These are phyloP conservation scores for Adenanthera pavonina DNA, from an alignment of 306 rosid species.

Conservation along the genomic window DNA sequence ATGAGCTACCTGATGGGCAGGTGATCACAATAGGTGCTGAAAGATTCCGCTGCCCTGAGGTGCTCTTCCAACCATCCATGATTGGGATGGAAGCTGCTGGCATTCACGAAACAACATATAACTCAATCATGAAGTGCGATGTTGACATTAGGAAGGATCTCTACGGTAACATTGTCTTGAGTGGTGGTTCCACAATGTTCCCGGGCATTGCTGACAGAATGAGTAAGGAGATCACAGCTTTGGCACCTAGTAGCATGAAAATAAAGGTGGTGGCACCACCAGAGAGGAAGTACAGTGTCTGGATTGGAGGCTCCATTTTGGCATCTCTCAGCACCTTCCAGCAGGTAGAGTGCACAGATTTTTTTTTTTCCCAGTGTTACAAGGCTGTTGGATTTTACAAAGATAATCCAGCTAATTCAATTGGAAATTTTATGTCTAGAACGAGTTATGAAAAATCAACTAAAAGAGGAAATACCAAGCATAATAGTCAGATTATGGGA, in stretches of 20 bases:
- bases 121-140: conserved; percentile 98
- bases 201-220: conserved; percentile 98
- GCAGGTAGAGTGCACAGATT: conserved; percentile 61
- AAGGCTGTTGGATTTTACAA: background rate
- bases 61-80: conserved; percentile 98
- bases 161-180: conserved; percentile 89
- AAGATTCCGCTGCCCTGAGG: conserved; percentile 96
- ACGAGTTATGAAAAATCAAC: background rate
- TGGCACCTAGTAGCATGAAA: conserved; percentile 97
- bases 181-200: conserved; percentile 97
- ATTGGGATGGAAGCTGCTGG: conserved; percentile 97
- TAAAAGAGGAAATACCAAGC: background rate
- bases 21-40: conserved; percentile 94
- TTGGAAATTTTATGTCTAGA: conserved; percentile 5
- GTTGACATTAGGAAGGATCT: conserved; percentile 97
- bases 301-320: conserved; percentile 98
- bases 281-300: conserved; percentile 95
- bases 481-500: conserved; percentile 28
- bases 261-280: conserved; percentile 98
- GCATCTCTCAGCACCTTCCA: conserved; percentile 99
- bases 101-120: conserved; percentile 95
- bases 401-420: background rate
- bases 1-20: conserved; percentile 96
- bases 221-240: conserved; percentile 96
- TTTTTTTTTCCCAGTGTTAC: background rate